phyloP scores from a whole-genome alignment of 352 stramenopile genomes.

The Globisporangium uncinulatum region DNA sequence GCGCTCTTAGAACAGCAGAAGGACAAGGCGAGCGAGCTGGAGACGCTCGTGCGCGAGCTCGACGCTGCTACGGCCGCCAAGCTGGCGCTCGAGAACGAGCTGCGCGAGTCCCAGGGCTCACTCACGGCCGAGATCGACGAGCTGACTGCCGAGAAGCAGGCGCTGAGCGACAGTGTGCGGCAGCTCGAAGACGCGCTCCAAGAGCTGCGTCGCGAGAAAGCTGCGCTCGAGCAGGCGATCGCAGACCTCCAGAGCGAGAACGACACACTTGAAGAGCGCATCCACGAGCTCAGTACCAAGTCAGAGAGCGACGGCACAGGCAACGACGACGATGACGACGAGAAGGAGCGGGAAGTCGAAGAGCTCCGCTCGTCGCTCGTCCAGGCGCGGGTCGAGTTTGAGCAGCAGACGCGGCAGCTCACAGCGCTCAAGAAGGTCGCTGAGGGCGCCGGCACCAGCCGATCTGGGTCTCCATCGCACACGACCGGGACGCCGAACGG shows the following conservation, averaged over 20 bases:
- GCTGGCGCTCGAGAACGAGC: constrained; percentile 16
- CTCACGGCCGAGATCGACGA: constrained; percentile 9
- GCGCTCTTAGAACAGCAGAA: constrained; percentile 25
- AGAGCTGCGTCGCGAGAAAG: constrained; percentile 33
- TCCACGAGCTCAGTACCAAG: constrained; percentile 39
- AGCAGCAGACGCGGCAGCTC: constrained; percentile 50
- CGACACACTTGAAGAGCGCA: constrained; percentile 49
- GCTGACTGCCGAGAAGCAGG: constrained; percentile 14
- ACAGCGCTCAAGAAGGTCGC: constrained; percentile 50
- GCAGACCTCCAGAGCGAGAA: constrained; percentile 50
- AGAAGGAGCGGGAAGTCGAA: constrained; percentile 50
- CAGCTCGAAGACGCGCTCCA: constrained; percentile 21
- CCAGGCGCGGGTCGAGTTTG: constrained; percentile 46
- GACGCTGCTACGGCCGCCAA: constrained; percentile 24
- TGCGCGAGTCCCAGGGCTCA: constrained; percentile 12
- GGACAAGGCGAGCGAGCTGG: constrained; percentile 28
- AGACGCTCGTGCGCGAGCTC: constrained; percentile 23
- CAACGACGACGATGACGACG: constrained; percentile 23
- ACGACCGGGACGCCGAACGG: constrained; percentile 7
- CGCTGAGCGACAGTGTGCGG: constrained; percentile 10
- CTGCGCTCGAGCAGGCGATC: constrained; percentile 30
- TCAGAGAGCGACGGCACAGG: constrained; percentile 30
- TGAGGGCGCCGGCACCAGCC: constrained; percentile 24
- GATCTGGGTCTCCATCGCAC: constrained; percentile 15
- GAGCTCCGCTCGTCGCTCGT: constrained; percentile 52